Percentiles rank a stretch among this genome's conserved stretches.
These are phyloP conservation scores for Panaeolus papilionaceus DNA, from an alignment of 768 basidiomycete species.

Conservation along the genomic window DNA sequence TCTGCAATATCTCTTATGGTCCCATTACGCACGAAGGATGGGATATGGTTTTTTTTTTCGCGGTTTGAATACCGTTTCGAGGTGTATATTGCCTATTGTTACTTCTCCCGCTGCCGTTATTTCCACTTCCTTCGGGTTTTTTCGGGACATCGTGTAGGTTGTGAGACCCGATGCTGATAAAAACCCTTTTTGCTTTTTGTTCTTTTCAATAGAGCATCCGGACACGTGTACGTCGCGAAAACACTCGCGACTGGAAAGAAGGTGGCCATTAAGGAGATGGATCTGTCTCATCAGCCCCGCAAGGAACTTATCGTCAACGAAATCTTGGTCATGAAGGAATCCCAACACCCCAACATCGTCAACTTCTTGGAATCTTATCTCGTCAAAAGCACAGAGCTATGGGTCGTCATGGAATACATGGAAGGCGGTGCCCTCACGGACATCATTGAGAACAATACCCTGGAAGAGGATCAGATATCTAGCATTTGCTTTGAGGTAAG, in stretches of 20 bases:
- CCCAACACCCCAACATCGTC: slow-evolving; percentile 96
- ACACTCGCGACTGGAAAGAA: slow-evolving; percentile 82
- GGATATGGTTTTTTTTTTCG: background rate
- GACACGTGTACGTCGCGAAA: slow-evolving; percentile 98
- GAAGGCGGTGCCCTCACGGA: slow-evolving; percentile 97
- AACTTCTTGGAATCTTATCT: slow-evolving; percentile 94
- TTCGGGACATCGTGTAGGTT: slow-evolving; percentile 7
- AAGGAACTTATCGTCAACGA: slow-evolving; percentile 99
- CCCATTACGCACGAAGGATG: background rate
- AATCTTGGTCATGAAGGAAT: slow-evolving; percentile 98
- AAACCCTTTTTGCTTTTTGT: slow-evolving; percentile 19
- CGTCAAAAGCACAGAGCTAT: slow-evolving; percentile 86
- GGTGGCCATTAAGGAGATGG: slow-evolving; percentile 99
- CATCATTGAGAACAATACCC: slow-evolving; percentile 95
- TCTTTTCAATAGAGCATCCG: slow-evolving; percentile 75
- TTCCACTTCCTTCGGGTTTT: slow-evolving; percentile 15
- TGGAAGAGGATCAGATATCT: slow-evolving; percentile 95
- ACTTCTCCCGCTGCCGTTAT: slow-evolving; percentile 9
- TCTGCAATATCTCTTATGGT: background rate
- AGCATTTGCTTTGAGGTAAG: slow-evolving; percentile 91
- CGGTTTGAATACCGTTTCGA: background rate
- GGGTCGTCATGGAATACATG: slow-evolving; percentile 99
- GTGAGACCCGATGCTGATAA: slow-evolving; percentile 24
- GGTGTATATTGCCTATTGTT: slow-evolving; percentile 5
- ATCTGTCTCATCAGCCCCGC: slow-evolving; percentile 90